Conservation (phyloP, 2,329 filamentous ascomycete species). For the Nannizziopsis barbatae region DNA sequence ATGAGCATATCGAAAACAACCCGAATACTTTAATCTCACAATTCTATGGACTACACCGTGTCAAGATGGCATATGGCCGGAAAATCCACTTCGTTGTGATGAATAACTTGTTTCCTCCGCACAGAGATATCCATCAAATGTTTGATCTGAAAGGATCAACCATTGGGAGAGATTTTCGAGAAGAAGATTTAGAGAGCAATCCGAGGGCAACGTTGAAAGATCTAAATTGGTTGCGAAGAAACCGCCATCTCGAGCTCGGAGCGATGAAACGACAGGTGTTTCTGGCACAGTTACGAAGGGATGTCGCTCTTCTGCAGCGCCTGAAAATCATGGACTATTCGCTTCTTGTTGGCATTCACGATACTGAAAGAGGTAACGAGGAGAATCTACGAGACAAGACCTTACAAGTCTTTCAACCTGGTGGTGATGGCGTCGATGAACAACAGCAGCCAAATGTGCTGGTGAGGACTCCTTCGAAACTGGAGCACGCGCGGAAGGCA, state of each 20-base stretch:
- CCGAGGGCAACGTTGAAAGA: conserved; percentile 91
- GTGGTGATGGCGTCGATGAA: conserved; percentile 57
- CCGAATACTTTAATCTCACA: conserved; percentile 95
- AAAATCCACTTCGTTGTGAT: conserved; percentile 99
- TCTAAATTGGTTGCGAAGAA: conserved; percentile 83
- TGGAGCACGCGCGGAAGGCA: conserved; percentile 84
- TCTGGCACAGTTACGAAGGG: conserved; percentile 73
- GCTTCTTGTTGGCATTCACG: conserved; percentile 85
- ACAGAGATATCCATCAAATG: conserved; percentile 92
- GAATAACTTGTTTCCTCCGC: conserved; percentile 98
- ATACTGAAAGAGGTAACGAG: conserved; percentile 79
- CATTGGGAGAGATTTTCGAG: conserved; percentile 78
- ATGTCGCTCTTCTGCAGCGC: conserved; percentile 75
- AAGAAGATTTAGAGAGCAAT: conserved; percentile 78
- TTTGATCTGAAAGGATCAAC: conserved; percentile 97
- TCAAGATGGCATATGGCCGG: conserved; percentile 95
- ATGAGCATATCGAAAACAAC: conserved; percentile 81
- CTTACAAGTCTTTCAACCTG: conserved; percentile 84
- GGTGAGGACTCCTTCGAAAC: conserved; percentile 79
- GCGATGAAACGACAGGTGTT: conserved; percentile 80
- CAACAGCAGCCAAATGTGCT: conserved; percentile 50
- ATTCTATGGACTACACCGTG: conserved; percentile 92
- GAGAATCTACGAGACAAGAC: conserved; percentile 87
- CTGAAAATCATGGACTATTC: conserved; percentile 99
- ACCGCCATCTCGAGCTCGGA: conserved; percentile 77